Conservation (phyloP, 768 basidiomycete species). For the Nevesoporus exiguus region DNA sequence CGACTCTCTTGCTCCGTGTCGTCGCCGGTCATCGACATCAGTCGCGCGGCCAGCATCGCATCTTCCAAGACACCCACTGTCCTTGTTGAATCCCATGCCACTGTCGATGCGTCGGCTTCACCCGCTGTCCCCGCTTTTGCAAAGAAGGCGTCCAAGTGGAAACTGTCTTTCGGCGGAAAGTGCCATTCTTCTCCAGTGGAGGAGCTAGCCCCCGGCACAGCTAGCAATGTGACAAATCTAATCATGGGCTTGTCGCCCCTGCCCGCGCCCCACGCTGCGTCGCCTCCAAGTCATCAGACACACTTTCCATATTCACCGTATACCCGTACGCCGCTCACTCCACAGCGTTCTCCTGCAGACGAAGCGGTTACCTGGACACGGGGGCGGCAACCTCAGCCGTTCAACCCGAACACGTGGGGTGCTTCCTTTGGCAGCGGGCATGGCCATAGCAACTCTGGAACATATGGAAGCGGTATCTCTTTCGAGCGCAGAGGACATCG, state of each 20-base stretch:
- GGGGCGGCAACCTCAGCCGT: constrained; percentile 40
- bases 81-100: constrained; percentile 26
- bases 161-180: constrained; percentile 54
- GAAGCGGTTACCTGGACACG: constrained; percentile 45
- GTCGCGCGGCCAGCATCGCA: constrained; percentile 21
- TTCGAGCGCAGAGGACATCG: constrained; percentile 40
- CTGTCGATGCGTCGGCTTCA: constrained; percentile 20
- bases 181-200: constrained; percentile 43
- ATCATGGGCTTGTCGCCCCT: constrained; percentile 53
- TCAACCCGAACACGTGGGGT: constrained; percentile 20
- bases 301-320: constrained; percentile 21
- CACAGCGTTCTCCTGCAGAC: constrained; percentile 38
- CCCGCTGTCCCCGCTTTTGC: constrained; percentile 36
- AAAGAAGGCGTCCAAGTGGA: constrained; percentile 77
- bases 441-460: constrained; percentile 8
- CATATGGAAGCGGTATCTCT: constrained; percentile 10
- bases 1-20: constrained; percentile 16
- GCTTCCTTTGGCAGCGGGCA: constrained; percentile 13
- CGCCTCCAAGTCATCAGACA: constrained; percentile 10
- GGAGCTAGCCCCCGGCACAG: constrained; percentile 53
- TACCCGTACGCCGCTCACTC: constrained; percentile 28
- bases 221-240: constrained; percentile 71
- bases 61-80: constrained; percentile 40
- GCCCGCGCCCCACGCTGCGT: constrained; percentile 6
- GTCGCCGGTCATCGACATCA: constrained; percentile 21